Conservation (phyloP, 768 basidiomycete genomes). For the Tremella yokohamensis region DNA sequence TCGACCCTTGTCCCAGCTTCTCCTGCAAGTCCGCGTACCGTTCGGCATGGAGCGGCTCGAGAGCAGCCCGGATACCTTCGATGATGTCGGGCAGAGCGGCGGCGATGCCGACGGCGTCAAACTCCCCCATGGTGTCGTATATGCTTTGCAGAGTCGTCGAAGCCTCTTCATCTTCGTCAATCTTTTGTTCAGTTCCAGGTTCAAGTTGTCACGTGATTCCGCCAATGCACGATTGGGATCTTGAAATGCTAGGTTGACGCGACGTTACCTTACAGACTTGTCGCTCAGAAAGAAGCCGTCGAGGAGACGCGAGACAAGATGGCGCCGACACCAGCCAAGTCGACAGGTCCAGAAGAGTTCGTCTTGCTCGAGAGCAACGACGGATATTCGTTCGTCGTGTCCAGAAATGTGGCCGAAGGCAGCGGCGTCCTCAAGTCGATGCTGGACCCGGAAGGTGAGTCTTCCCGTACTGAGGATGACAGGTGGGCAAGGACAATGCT, state of each 20-base stretch:
- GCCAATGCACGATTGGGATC: no score
- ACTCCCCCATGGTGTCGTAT: constrained; percentile 6
- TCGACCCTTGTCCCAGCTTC: constrained; percentile 15
- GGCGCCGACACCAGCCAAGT: background rate
- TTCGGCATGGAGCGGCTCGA: constrained; percentile 28
- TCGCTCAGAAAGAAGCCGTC: background rate
- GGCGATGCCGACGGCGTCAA: constrained; percentile 26
- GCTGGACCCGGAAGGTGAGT: constrained; percentile 68
- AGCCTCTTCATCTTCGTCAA: no score
- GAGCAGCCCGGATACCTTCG: constrained; percentile 25
- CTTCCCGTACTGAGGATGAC: constrained; percentile 6
- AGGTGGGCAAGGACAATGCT: background rate
- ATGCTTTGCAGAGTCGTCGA: no score
- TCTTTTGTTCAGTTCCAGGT: background rate
- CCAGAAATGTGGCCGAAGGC: constrained; percentile 66
- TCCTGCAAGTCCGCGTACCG: constrained; percentile 34
- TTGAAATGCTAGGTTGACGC: no score
- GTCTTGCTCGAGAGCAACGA: constrained; percentile 54
- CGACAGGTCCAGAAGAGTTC: constrained; percentile 16
- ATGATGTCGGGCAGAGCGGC: constrained; percentile 26
- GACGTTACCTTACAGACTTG: no score
- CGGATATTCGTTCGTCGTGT: constrained; percentile 75
- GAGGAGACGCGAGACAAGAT: background rate
- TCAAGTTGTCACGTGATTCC: background rate
- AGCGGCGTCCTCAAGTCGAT: constrained; percentile 80